These are phyloP conservation scores for Clitopilus passeckerianus DNA, from an alignment of 768 basidiomycete species.

Conservation along the genomic window DNA sequence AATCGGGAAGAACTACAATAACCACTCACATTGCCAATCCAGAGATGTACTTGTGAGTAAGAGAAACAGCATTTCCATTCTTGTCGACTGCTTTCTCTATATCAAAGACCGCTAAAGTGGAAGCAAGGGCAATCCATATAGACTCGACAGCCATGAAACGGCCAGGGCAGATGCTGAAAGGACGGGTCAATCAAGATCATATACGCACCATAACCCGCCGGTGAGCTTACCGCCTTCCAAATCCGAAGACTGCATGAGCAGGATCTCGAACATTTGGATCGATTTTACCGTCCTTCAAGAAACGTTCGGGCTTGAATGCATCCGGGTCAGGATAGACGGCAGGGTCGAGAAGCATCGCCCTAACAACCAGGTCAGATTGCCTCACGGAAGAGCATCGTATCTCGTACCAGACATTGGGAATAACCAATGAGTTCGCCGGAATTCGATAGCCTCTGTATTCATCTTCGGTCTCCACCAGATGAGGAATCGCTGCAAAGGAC, in stretches of 20 bases:
- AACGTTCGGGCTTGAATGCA: constrained; percentile 52
- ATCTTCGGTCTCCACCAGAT: constrained; percentile 12
- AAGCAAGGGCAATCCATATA: constrained; percentile 20
- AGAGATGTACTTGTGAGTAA: constrained; percentile 12
- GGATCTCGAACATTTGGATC: constrained; percentile 10
- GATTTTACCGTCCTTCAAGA: constrained; percentile 28
- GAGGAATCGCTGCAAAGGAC: constrained; percentile 2
- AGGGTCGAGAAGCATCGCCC: constrained; percentile 46
- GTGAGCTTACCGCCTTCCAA: constrained; percentile 17
- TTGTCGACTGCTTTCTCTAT: constrained; percentile 20
- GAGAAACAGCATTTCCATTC: constrained; percentile 17
- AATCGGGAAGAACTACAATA: too few species aligned
- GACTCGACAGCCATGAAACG: constrained; percentile 16
- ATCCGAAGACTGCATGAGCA: constrained; percentile 20
- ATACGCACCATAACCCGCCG: too few species aligned
- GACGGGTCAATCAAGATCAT: too few species aligned
- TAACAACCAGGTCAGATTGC: constrained; percentile 10
- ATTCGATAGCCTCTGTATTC: constrained; percentile 13
- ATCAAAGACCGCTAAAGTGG: constrained; percentile 21
- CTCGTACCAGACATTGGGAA: constrained; percentile 17
- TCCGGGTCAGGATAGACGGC: constrained; percentile 43
- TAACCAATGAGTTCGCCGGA: constrained; percentile 14
- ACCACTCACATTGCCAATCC: constrained; percentile 9
- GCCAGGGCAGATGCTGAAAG: constrained; percentile 12
- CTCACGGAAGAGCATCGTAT: too few species aligned